Conservation (phyloP, 1,139 yeast species). For the Geotrichum aggregatum region DNA sequence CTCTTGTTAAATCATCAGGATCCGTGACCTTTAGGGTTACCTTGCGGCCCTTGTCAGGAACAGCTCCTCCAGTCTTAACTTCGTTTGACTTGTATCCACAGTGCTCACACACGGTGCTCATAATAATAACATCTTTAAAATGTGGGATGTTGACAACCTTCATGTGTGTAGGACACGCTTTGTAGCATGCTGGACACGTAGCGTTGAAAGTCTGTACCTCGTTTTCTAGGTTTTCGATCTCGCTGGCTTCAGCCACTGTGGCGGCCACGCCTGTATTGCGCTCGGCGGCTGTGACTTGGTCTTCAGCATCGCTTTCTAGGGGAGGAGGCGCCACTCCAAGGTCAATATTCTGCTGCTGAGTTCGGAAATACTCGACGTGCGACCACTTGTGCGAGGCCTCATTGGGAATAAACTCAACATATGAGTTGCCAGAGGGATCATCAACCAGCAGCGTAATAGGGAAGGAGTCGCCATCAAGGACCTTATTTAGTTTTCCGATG, state of each 20-base stretch:
- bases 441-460: slow-evolving; percentile 80
- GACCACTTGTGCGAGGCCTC: slow-evolving; percentile 92
- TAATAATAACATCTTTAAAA: slow-evolving; percentile 92
- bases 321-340: slow-evolving; percentile 85
- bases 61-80: slow-evolving; percentile 97
- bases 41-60: slow-evolving; percentile 79
- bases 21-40: slow-evolving; percentile 76
- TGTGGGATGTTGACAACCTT: slow-evolving; percentile 95
- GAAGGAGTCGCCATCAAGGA: slow-evolving; percentile 59
- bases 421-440: slow-evolving; percentile 96
- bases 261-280: slow-evolving; percentile 31
- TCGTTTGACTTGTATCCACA: slow-evolving; percentile 98
- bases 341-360: slow-evolving; percentile 81
- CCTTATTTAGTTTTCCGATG: slow-evolving; percentile 54
- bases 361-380: slow-evolving; percentile 72
- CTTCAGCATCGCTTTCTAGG: slow-evolving; percentile 44
- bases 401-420: slow-evolving; percentile 88
- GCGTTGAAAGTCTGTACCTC: slow-evolving; percentile 94
- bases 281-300: slow-evolving; percentile 31
- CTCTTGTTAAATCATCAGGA: slow-evolving; percentile 91
- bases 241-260: slow-evolving; percentile 47
- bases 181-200: slow-evolving; percentile 82
- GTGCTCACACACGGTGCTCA: slow-evolving; percentile 88
- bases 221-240: slow-evolving; percentile 75
- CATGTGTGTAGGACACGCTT: slow-evolving; percentile 85